Evolutionary conservation across 2,329 filamentous ascomycete species (phyloP).

Genomic region (Fusarium nematophilum): DNA sequence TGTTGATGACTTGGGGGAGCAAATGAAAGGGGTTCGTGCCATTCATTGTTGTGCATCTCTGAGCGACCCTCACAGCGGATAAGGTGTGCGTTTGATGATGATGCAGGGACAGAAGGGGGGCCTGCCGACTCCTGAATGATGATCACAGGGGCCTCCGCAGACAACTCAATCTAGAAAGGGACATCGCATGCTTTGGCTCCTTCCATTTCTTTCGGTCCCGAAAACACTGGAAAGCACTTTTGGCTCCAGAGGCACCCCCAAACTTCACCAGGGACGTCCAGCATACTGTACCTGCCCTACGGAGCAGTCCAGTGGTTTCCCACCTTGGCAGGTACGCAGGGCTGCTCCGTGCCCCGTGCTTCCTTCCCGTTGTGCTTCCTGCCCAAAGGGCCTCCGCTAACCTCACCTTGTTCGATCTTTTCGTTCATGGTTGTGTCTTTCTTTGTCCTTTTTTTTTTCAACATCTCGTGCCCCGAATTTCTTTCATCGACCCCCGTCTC

Average conservation of each 20-base stretch:
- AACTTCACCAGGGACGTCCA: too few relatives aligned
- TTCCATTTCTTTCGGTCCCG: constrained; percentile 14
- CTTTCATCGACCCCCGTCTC: not conserved
- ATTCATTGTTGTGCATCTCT: constrained; percentile 20
- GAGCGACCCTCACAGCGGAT: constrained; percentile 1
- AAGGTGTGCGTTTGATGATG: constrained; percentile 6
- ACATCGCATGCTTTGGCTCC: constrained; percentile 6
- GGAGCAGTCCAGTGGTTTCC: constrained; percentile 30
- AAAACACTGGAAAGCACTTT: constrained; percentile 13
- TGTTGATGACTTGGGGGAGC: constrained; percentile 19
- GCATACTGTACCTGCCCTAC: constrained; percentile 17
- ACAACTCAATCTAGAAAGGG: too few relatives aligned
- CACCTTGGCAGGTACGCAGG: constrained; percentile 30
- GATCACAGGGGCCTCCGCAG: constrained; percentile 1
- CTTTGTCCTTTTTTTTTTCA: constrained; percentile 3
- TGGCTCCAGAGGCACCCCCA: too few relatives aligned
- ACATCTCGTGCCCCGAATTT: not conserved
- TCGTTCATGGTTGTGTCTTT: not conserved
- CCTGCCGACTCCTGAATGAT: not conserved
- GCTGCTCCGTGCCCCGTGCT: constrained; percentile 25
- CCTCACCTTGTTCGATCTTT: constrained; percentile 11
- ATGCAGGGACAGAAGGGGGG: constrained; percentile 23
- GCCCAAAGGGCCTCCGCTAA: constrained; percentile 31
- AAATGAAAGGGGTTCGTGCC: constrained; percentile 32
- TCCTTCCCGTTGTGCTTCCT: constrained; percentile 28